These are phyloP conservation scores for Tagetes patula DNA, from an alignment of 129 eudicot species.

Conservation along the genomic window DNA sequence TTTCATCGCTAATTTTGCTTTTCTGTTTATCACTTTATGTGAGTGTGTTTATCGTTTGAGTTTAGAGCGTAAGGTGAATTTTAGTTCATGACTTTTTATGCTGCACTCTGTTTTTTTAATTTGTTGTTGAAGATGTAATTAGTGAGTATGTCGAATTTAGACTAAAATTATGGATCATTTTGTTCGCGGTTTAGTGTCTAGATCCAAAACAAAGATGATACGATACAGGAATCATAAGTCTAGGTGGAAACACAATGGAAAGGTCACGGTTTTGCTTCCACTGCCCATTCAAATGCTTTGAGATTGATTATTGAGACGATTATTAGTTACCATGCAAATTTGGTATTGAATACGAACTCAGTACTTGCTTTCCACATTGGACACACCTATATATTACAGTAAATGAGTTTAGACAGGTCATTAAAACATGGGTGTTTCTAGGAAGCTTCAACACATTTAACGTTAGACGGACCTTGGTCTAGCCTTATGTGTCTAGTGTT, in stretches of 20 bases:
- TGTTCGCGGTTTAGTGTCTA: neutral
- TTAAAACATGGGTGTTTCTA: neutral
- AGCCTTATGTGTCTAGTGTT: neutral
- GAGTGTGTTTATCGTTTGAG: neutral
- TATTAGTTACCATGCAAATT: neutral
- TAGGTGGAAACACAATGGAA: neutral
- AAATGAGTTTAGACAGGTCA: neutral
- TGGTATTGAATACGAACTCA: neutral
- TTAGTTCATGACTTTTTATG: neutral
- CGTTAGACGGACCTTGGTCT: neutral
- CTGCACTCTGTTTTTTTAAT: too few relatives aligned
- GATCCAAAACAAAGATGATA: neutral
- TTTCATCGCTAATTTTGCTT: neutral
- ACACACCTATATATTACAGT: neutral
- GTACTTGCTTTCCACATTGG: neutral
- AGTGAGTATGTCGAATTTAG: neutral
- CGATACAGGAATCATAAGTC: neutral
- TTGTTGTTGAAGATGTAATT: neutral
- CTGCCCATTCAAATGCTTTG: neutral
- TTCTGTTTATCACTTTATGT: neutral
- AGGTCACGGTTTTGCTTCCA: neutral
- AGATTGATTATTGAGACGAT: neutral
- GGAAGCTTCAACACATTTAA: neutral
- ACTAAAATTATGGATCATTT: neutral
- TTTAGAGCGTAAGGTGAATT: neutral